A percentile compares a stretch with the other conserved stretches of the same genome.
These are phyloP conservation scores for Plenodomus biglobosus DNA, from an alignment of 2,329 filamentous ascomycete genomes.

Conservation along the genomic window DNA sequence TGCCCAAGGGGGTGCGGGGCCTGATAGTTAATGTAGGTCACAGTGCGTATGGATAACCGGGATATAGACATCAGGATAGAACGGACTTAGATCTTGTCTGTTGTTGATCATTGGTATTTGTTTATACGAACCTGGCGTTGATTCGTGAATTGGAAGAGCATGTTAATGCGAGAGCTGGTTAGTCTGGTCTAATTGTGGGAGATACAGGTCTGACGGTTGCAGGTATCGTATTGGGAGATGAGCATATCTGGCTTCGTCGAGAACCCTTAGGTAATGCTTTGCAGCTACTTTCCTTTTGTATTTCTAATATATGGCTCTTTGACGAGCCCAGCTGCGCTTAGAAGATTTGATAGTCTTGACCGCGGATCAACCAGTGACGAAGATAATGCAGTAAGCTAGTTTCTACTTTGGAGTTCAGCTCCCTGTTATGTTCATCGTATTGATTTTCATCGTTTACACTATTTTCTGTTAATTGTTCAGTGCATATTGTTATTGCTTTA, in stretches of 20 bases:
- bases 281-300: slow-evolving; percentile 3
- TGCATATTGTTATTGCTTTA: slow-evolving; percentile 22
- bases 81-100: no score
- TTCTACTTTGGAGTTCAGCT: slow-evolving; percentile 9
- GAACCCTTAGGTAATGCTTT: slow-evolving; percentile 4
- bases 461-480: slow-evolving; percentile 16
- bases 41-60: no score
- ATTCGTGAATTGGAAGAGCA: slow-evolving; percentile 28
- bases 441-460: slow-evolving; percentile 16
- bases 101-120: no score
- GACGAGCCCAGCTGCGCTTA: slow-evolving; percentile 17
- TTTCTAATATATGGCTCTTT: slow-evolving; percentile 11
- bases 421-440: slow-evolving; percentile 6
- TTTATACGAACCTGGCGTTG: slow-evolving; percentile 18
- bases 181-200: slow-evolving; percentile 27
- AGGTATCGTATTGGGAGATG: slow-evolving; percentile 21
- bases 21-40: no score
- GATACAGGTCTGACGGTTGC: slow-evolving; percentile 17
- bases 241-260: slow-evolving; percentile 16
- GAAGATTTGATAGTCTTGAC: slow-evolving; percentile 22
- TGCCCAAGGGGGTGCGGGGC: no score
- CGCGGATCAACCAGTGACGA: slow-evolving; percentile 23
- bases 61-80: no score
- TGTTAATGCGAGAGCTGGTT: slow-evolving; percentile 24
- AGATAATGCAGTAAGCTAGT: slow-evolving; percentile 21